These are phyloP conservation scores for Cyanophora paradoxa DNA, from an alignment of 78 protist species.

Conservation along the genomic window DNA sequence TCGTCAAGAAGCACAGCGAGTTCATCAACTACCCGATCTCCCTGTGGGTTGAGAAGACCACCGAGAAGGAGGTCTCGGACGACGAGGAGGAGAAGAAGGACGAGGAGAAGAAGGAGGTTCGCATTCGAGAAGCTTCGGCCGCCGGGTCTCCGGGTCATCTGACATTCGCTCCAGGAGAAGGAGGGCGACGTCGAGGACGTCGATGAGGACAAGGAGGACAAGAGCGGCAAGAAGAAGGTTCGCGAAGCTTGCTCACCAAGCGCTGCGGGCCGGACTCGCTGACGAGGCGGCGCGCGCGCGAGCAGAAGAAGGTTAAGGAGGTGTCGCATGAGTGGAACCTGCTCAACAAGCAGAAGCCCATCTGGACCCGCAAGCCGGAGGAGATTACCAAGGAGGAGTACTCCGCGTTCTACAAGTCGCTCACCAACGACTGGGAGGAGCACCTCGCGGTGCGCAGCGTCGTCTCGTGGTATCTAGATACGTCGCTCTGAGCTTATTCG, in stretches of 20 bases:
- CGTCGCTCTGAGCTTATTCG: no score
- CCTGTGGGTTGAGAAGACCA: slow-evolving; percentile 80
- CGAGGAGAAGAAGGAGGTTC: no score
- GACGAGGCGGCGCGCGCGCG: no score
- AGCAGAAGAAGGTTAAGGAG: slow-evolving; percentile 89
- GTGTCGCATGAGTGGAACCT: slow-evolving; percentile 79
- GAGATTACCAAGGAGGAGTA: slow-evolving; percentile 98
- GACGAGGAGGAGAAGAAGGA: slow-evolving; percentile 64
- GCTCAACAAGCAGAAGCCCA: slow-evolving; percentile 98
- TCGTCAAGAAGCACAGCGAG: slow-evolving; percentile 99
- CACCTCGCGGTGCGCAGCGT: slow-evolving; percentile 96
- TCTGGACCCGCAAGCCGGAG: slow-evolving; percentile 96
- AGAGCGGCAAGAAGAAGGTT: slow-evolving; percentile 25
- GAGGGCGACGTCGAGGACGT: slow-evolving; percentile 70
- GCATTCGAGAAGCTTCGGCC: no score
- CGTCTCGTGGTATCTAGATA: no score
- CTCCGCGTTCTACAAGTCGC: slow-evolving; percentile 97
- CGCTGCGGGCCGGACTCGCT: no score
- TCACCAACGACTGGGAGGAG: slow-evolving; percentile 98
- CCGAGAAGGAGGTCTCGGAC: slow-evolving; percentile 72
- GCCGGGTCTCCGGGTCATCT: no score
- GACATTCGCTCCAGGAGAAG: no score
- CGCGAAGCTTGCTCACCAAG: not conserved
- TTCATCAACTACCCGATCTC: slow-evolving; percentile 97
- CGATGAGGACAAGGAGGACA: slow-evolving; percentile 33